These are phyloP conservation scores for Cordyceps pruinosa DNA, from an alignment of 2,329 filamentous ascomycete species.

Conservation along the genomic window DNA sequence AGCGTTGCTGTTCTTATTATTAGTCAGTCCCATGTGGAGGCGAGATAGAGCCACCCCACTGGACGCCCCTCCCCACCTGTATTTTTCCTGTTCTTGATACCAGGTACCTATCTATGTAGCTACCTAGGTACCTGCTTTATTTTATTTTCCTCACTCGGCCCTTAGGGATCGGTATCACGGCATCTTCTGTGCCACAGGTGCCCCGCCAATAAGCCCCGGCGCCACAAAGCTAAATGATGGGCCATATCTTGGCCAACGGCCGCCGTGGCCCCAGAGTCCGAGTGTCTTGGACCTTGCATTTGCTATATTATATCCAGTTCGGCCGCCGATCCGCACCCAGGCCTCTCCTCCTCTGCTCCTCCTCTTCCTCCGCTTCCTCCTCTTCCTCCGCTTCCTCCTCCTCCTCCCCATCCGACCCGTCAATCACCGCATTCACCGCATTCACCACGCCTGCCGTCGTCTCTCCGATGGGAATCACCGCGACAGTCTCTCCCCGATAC, in stretches of 20 bases:
- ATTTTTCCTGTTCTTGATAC: too few relatives aligned
- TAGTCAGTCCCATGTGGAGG: too few relatives aligned
- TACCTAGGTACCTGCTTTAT: too few relatives aligned
- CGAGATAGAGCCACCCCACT: too few relatives aligned
- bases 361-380: not conserved
- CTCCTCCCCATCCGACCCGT: not conserved
- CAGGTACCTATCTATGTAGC: too few relatives aligned
- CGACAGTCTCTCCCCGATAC: not conserved
- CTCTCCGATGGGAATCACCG: not conserved
- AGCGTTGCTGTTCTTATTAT: too few relatives aligned
- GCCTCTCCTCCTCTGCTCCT: not conserved
- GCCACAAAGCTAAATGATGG: too few relatives aligned
- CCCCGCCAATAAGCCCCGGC: slow-evolving; percentile 10
- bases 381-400: not conserved
- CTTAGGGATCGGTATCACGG: slow-evolving; percentile 13
- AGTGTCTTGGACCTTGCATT: slow-evolving; percentile 11
- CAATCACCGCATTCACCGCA: not conserved
- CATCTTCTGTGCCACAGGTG: slow-evolving; percentile 12
- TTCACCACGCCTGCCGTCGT: not conserved
- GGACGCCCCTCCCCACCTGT: too few relatives aligned
- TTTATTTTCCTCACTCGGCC: too few relatives aligned
- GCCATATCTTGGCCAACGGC: slow-evolving; percentile 12
- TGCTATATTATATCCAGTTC: slow-evolving; percentile 13
- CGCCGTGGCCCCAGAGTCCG: too few relatives aligned
- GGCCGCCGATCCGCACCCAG: not conserved